Percentiles rank a stretch among this genome's conserved stretches.
Evolutionary conservation across 306 rosid genomes (phyloP).

Genomic region (Lathyrus sativus): DNA sequence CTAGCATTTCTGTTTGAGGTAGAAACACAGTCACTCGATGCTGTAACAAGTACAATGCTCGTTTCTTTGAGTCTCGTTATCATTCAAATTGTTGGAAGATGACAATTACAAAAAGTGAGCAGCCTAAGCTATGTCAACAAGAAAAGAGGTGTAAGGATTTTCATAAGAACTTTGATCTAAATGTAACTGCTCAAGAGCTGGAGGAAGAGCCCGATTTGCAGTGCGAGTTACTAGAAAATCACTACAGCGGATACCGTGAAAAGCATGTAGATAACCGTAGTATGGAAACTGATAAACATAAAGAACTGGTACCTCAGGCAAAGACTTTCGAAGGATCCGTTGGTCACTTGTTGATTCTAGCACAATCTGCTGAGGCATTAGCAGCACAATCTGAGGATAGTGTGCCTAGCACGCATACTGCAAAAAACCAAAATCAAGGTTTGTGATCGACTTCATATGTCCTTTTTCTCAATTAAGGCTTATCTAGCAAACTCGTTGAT

Average conservation of each 20-base stretch:
- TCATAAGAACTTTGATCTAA: constrained; percentile 29
- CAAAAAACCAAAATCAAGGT: constrained; percentile 27
- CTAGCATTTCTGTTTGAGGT: constrained; percentile 23
- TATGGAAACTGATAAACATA: constrained; percentile 19
- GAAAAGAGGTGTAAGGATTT: constrained; percentile 17
- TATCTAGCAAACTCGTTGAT: constrained; percentile 18
- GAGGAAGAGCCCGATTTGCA: constrained; percentile 28
- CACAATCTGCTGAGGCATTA: constrained; percentile 39
- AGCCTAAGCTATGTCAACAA: neutral
- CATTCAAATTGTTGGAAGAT: constrained; percentile 24
- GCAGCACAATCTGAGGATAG: constrained; percentile 34
- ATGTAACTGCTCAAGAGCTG: constrained; percentile 34
- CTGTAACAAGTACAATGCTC: constrained; percentile 18
- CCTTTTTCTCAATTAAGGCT: constrained; percentile 26
- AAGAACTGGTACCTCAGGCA: constrained; percentile 8
- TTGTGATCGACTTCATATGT: constrained; percentile 15
- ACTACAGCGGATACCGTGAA: neutral
- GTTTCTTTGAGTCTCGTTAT: neutral
- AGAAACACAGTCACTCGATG: neutral
- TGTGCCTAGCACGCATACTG: neutral
- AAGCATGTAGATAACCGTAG: neutral
- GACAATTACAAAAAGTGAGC: constrained; percentile 24
- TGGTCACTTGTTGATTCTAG: constrained; percentile 44
- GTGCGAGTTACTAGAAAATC: constrained; percentile 19
- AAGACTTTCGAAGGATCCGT: constrained; percentile 20